These are phyloP conservation scores for Volutella citrinella DNA, from an alignment of 2,329 filamentous ascomycete species.

Conservation along the genomic window DNA sequence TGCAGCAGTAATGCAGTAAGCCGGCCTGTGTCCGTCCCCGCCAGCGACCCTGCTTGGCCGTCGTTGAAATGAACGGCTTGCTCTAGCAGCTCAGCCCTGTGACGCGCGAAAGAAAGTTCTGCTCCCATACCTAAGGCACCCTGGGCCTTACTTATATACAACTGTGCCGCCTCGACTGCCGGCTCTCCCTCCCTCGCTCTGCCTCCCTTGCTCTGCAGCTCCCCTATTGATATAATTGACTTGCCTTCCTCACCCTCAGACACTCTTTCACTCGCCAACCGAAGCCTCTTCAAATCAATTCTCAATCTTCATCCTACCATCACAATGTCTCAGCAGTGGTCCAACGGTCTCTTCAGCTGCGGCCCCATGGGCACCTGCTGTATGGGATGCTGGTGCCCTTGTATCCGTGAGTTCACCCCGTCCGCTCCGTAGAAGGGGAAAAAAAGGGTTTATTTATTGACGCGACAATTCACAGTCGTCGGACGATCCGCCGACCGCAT, in stretches of 20 bases:
- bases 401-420: constrained; percentile 36
- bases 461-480: constrained; percentile 31
- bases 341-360: constrained; percentile 38
- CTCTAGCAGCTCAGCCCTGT: constrained; percentile 9
- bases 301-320: no score
- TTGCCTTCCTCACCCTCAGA: no score
- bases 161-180: no score
- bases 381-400: constrained; percentile 39
- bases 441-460: constrained; percentile 10
- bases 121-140: no score
- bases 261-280: no score
- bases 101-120: no score
- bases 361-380: constrained; percentile 37
- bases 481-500: constrained; percentile 44
- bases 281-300: background rate
- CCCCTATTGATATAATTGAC: no score
- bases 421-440: background rate
- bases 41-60: constrained; percentile 16
- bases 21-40: constrained; percentile 14
- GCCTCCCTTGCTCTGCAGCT: no score
- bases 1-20: constrained; percentile 16
- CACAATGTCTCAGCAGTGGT: constrained; percentile 35
- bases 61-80: constrained; percentile 21
- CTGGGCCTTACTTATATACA: no score
- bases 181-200: no score